These are phyloP conservation scores for Kodamaea sp. DNA, from an alignment of 1,139 yeast species.

Conservation along the genomic window DNA sequence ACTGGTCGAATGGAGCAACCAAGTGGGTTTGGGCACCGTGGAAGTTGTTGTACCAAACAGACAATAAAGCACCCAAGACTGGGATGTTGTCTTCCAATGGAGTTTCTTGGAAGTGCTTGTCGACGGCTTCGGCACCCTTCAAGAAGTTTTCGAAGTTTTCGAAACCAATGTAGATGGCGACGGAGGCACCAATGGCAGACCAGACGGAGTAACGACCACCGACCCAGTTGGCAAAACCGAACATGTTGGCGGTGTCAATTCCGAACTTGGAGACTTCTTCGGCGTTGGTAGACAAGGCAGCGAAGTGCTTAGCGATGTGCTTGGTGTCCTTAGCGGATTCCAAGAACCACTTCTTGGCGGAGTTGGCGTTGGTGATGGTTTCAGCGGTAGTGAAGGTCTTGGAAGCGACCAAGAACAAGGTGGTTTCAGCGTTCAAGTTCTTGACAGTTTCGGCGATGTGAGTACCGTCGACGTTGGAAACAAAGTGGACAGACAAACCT, in stretches of 20 bases:
- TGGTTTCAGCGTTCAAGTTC: constrained; percentile 80
- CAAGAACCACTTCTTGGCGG: constrained; percentile 95
- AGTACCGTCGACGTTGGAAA: constrained; percentile 97
- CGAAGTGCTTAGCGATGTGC: constrained; percentile 94
- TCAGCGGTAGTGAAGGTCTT: constrained; percentile 99
- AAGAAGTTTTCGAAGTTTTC: constrained; percentile 90
- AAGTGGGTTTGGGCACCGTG: constrained; percentile 96
- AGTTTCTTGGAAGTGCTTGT: constrained; percentile 80
- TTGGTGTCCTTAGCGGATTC: constrained; percentile 62
- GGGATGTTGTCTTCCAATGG: constrained; percentile 93
- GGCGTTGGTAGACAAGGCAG: constrained; percentile 93
- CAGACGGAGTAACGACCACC: constrained; percentile 99
- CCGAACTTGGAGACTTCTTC: constrained; percentile 90
- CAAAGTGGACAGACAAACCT: constrained; percentile 82
- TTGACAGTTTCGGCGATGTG: constrained; percentile 91
- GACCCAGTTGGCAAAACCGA: constrained; percentile 97
- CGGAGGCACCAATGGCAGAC: constrained; percentile 97
- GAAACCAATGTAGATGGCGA: constrained; percentile 90
- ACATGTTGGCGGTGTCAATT: constrained; percentile 96
- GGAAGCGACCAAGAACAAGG: constrained; percentile 91
- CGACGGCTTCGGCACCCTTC: constrained; percentile 97
- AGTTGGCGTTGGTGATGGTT: constrained; percentile 91
- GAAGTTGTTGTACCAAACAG: constrained; percentile 98
- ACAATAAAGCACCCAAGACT: constrained; percentile 84
- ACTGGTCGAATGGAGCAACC: constrained; percentile 98